Evolutionary conservation across 2,329 filamentous ascomycete species (phyloP).

Genomic region (Fusarium concolor): DNA sequence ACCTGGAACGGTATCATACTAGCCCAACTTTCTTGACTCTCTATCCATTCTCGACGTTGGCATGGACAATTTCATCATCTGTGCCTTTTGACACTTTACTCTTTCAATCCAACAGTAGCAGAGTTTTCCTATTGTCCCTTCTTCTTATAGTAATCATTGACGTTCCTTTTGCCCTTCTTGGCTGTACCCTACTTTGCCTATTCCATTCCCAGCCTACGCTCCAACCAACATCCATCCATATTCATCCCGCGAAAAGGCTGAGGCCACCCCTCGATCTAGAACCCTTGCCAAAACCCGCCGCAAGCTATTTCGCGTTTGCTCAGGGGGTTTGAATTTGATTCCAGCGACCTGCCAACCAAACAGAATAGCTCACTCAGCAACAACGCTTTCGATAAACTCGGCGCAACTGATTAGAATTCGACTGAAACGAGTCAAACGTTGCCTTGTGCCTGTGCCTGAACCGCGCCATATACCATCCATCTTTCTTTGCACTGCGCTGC

Average conservation of each 20-base stretch:
- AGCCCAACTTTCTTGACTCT: slow-evolving; percentile 22
- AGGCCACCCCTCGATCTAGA: slow-evolving; percentile 48
- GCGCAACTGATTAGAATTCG: slow-evolving; percentile 15
- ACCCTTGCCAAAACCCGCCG: slow-evolving; percentile 43
- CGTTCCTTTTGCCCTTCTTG: background rate
- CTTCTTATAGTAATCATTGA: slow-evolving; percentile 3
- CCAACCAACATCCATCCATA: slow-evolving; percentile 18
- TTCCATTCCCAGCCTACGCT: slow-evolving; percentile 4
- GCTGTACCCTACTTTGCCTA: slow-evolving; percentile 1
- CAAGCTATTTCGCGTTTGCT: slow-evolving; percentile 48
- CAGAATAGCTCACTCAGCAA: slow-evolving; percentile 39
- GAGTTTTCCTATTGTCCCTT: slow-evolving; percentile 14
- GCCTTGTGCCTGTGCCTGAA: background rate
- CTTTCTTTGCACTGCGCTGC: slow-evolving; percentile 15
- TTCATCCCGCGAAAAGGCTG: slow-evolving; percentile 44
- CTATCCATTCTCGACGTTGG: slow-evolving; percentile 3
- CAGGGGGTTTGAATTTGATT: slow-evolving; percentile 45
- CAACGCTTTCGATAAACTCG: slow-evolving; percentile 17
- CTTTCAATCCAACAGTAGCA: slow-evolving; percentile 18
- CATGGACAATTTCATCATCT: slow-evolving; percentile 6
- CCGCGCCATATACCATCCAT: background rate
- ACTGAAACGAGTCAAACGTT: slow-evolving; percentile 5
- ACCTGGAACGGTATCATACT: slow-evolving; percentile 13
- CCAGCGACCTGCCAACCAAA: slow-evolving; percentile 32
- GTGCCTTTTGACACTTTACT: slow-evolving; percentile 1